phyloP scores from a whole-genome alignment of 2,329 filamentous ascomycete species.

The Trichophaea hybrida region DNA sequence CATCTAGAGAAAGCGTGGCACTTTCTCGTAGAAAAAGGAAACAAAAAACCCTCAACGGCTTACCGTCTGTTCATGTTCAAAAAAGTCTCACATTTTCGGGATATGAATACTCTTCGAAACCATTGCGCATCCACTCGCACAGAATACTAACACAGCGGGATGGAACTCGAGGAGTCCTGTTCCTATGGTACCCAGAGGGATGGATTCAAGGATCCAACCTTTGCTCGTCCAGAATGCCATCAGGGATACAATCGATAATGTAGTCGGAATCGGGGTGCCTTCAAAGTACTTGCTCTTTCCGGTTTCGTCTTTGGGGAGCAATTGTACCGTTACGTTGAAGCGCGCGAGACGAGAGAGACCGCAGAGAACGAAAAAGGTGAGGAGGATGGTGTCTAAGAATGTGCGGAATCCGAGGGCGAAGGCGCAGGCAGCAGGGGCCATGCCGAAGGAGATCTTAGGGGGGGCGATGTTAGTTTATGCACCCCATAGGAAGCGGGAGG shows the following conservation, averaged over 20 bases:
- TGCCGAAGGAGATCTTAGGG: slow-evolving; percentile 81
- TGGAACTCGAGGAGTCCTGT: slow-evolving; percentile 69
- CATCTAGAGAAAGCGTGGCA: slow-evolving; percentile 6
- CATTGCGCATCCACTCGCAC: slow-evolving; percentile 86
- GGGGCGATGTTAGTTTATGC: slow-evolving; percentile 5
- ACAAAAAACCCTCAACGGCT: slow-evolving; percentile 9
- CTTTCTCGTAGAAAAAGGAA: neutral
- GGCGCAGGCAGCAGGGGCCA: slow-evolving; percentile 72
- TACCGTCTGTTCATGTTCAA: neutral
- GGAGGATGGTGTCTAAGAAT: slow-evolving; percentile 58
- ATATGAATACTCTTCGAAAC: slow-evolving; percentile 89
- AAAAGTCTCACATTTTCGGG: slow-evolving; percentile 45
- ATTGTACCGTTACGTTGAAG: slow-evolving; percentile 89
- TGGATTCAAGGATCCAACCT: slow-evolving; percentile 60
- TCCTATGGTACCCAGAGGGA: slow-evolving; percentile 61
- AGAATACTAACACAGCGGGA: slow-evolving; percentile 64
- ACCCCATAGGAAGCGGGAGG: neutral
- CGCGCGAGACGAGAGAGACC: slow-evolving; percentile 84
- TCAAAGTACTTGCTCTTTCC: slow-evolving; percentile 96
- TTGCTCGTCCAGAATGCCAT: slow-evolving; percentile 84
- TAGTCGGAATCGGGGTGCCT: slow-evolving; percentile 89
- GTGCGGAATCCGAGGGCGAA: slow-evolving; percentile 84
- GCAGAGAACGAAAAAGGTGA: slow-evolving; percentile 86
- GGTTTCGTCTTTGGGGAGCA: slow-evolving; percentile 76
- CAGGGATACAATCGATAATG: slow-evolving; percentile 59